Percentiles rank a stretch among this genome's conserved stretches.
Evolutionary conservation across 768 basidiomycete species (phyloP).

Genomic region (Ramaria sp.): DNA sequence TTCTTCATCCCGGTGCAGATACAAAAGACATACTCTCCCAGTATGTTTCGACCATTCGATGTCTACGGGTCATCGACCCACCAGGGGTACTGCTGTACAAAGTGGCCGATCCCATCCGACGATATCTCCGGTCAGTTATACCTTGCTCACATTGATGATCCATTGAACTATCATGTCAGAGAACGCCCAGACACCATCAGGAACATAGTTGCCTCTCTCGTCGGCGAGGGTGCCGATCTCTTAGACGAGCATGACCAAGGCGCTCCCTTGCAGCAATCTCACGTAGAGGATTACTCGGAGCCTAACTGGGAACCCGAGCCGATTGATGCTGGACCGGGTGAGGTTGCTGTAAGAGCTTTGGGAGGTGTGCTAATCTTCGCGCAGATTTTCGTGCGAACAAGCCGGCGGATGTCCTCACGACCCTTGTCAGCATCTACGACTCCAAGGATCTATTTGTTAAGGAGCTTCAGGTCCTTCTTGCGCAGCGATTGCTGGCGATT

Average conservation of each 20-base stretch:
- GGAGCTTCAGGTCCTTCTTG: slow-evolving; percentile 86
- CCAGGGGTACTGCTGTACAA: slow-evolving; percentile 88
- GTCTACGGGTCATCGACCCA: slow-evolving; percentile 83
- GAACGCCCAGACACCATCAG: slow-evolving; percentile 89
- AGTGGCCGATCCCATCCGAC: slow-evolving; percentile 85
- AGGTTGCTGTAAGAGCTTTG: slow-evolving; percentile 8
- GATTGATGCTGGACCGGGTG: slow-evolving; percentile 90
- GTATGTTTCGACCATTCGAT: slow-evolving; percentile 90
- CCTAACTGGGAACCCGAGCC: slow-evolving; percentile 95
- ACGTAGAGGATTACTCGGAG: slow-evolving; percentile 82
- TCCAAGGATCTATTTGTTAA: slow-evolving; percentile 94
- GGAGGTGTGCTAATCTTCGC: background rate
- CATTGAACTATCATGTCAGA: slow-evolving; percentile 26
- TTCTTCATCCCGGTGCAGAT: slow-evolving; percentile 93
- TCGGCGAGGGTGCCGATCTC: slow-evolving; percentile 77
- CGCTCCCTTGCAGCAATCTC: slow-evolving; percentile 60
- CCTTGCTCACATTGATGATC: background rate
- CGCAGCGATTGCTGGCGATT: slow-evolving; percentile 73
- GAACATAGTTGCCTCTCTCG: slow-evolving; percentile 83
- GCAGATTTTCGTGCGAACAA: slow-evolving; percentile 86
- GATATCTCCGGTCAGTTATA: slow-evolving; percentile 63
- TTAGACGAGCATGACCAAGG: slow-evolving; percentile 79
- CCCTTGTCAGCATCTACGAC: slow-evolving; percentile 94
- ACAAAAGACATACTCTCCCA: slow-evolving; percentile 82
- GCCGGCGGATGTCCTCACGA: slow-evolving; percentile 88